A percentile compares a stretch with the other conserved stretches of the same genome.
Evolutionary conservation across 148 eudicot species (phyloP).

Genomic region (Diospyros kaki): DNA sequence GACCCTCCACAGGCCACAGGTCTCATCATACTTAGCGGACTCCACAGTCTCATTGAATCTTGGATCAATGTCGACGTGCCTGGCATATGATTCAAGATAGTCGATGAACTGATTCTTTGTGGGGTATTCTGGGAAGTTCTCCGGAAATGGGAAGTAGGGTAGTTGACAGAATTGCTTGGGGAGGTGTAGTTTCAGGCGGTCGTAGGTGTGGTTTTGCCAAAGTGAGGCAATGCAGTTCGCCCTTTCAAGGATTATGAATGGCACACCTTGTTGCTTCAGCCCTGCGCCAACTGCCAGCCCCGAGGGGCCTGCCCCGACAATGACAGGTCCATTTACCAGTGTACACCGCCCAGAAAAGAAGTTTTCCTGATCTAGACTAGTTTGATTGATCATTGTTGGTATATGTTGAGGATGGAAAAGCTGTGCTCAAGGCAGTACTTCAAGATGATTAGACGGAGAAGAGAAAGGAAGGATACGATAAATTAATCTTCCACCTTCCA

Average conservation of each 20-base stretch:
- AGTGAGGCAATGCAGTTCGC: conserved; percentile 81
- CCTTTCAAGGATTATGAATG: conserved; percentile 65
- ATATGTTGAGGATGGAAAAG: not conserved
- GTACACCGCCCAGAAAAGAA: conserved; percentile 47
- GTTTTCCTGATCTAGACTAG: conserved; percentile 33
- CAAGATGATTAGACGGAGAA: conserved; percentile 1
- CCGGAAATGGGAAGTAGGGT: conserved; percentile 65
- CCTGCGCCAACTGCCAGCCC: conserved; percentile 75
- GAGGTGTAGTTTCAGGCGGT: conserved; percentile 74
- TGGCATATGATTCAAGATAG: conserved; percentile 46
- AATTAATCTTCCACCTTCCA: too few species aligned
- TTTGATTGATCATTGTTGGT: not conserved
- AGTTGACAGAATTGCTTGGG: conserved; percentile 80
- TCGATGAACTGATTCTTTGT: conserved; percentile 43
- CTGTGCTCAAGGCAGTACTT: too few species aligned
- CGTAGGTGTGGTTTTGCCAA: conserved; percentile 70
- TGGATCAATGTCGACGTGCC: conserved; percentile 33
- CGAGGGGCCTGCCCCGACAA: conserved; percentile 78
- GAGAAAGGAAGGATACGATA: not conserved
- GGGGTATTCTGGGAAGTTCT: conserved; percentile 67
- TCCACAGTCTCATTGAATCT: conserved; percentile 51
- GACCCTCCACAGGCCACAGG: conserved; percentile 35
- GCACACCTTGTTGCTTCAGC: conserved; percentile 64
- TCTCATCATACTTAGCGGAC: conserved; percentile 50
- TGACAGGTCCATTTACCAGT: conserved; percentile 72